Evolutionary conservation across 192 early-diverging fungal genomes (phyloP).

Genomic region (Rhizophagus prolifer): DNA sequence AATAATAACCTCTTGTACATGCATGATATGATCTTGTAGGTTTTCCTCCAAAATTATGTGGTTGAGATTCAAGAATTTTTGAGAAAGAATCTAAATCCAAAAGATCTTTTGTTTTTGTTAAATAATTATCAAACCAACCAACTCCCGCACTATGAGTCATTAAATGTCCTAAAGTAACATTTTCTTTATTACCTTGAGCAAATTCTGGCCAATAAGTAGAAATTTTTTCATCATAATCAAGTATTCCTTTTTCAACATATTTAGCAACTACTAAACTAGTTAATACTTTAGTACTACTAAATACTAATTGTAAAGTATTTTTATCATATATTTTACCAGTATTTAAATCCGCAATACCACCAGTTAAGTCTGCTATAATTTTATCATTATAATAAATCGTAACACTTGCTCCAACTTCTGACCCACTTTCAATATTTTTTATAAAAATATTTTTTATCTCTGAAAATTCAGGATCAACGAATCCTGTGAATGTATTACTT

Average conservation of each 20-base stretch:
- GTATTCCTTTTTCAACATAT: conserved; percentile 55
- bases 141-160: conserved; percentile 68
- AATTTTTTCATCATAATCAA: conserved; percentile 55
- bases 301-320: conserved; percentile 63
- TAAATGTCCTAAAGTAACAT: conserved; percentile 61
- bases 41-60: conserved; percentile 63
- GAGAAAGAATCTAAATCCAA: conserved; percentile 55
- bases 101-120: conserved; percentile 45
- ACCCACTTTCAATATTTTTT: conserved; percentile 30
- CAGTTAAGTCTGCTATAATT: conserved; percentile 57
- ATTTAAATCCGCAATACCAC: conserved; percentile 54
- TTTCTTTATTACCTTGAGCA: conserved; percentile 64
- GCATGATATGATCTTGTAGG: conserved; percentile 58
- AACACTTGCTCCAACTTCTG: conserved; percentile 49
- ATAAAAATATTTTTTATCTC: conserved; percentile 6
- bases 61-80: conserved; percentile 51
- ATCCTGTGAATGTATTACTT: background rate
- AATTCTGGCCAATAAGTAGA: conserved; percentile 75
- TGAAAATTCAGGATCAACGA: conserved; percentile 1
- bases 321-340: conserved; percentile 44
- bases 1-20: conserved; percentile 66
- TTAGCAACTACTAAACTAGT: conserved; percentile 52
- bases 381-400: conserved; percentile 49
- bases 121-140: conserved; percentile 50
- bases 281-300: conserved; percentile 61